These are phyloP conservation scores for Alnus rubra DNA, from an alignment of 306 rosid genomes.

Conservation along the genomic window DNA sequence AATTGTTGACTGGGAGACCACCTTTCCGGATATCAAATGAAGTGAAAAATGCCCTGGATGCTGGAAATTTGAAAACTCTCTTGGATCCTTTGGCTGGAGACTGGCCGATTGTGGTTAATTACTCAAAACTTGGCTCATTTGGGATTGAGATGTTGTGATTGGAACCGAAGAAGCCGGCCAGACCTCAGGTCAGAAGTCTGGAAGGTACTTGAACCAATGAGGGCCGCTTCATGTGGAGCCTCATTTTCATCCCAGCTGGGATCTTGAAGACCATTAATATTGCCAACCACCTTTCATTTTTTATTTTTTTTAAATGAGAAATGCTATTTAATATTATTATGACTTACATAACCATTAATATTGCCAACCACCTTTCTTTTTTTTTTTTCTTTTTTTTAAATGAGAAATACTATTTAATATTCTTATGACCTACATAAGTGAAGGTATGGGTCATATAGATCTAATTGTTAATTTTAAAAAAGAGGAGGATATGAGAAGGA, in stretches of 20 bases:
- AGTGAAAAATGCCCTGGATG: conserved; percentile 38
- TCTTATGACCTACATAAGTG: no score
- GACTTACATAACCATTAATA: no score
- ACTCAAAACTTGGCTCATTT: conserved; percentile 50
- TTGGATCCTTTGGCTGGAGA: conserved; percentile 58
- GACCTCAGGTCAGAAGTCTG: conserved; percentile 53
- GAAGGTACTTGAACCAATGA: conserved; percentile 60
- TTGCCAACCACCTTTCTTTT: no score
- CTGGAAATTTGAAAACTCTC: conserved; percentile 41
- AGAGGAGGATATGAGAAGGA: no score
- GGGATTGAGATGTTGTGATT: conserved; percentile 53
- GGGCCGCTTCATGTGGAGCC: conserved; percentile 42
- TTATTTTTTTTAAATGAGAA: no score
- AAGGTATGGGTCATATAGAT: no score
- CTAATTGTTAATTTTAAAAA: no score
- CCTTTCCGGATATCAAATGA: conserved; percentile 42
- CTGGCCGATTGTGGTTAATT: conserved; percentile 50
- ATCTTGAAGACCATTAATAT: conserved; percentile 28
- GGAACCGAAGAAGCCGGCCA: conserved; percentile 44
- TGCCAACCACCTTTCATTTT: conserved; percentile 36
- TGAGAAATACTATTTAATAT: no score
- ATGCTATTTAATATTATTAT: no score
- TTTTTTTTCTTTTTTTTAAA: no score
- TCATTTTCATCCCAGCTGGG: conserved; percentile 37
- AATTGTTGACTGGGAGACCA: conserved; percentile 45